phyloP scores from a whole-genome alignment of 2,329 filamentous ascomycete species.

The Cordyceps javanica region DNA sequence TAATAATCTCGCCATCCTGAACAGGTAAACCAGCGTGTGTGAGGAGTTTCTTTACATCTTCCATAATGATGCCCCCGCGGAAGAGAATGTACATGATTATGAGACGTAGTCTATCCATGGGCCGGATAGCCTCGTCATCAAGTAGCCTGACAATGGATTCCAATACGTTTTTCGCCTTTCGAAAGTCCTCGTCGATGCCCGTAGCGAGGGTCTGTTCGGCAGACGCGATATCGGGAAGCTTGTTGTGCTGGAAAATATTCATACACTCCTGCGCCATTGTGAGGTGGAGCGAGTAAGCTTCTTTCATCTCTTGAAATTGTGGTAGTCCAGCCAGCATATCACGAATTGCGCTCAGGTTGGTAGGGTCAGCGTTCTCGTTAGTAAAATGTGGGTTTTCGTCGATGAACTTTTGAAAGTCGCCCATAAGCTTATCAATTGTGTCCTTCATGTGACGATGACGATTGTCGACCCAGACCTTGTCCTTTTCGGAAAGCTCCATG shows the following conservation, averaged over 20 bases:
- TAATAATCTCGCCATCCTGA: constrained; percentile 64
- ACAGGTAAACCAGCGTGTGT: constrained; percentile 74
- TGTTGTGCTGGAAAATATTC: constrained; percentile 81
- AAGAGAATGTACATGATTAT: constrained; percentile 83
- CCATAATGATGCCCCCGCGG: constrained; percentile 73
- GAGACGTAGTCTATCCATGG: constrained; percentile 73
- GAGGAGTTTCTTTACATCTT: constrained; percentile 79
- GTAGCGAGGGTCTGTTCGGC: constrained; percentile 89
- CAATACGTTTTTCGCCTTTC: constrained; percentile 82
- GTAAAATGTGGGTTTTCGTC: constrained; percentile 89
- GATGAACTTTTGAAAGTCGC: constrained; percentile 88
- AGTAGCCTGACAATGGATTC: constrained; percentile 82
- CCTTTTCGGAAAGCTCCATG: constrained; percentile 83
- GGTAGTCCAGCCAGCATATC: constrained; percentile 95
- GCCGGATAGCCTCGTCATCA: constrained; percentile 70
- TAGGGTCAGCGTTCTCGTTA: constrained; percentile 61
- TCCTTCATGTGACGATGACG: constrained; percentile 97
- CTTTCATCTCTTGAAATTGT: constrained; percentile 93
- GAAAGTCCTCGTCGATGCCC: constrained; percentile 85
- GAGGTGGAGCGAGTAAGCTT: constrained; percentile 87
- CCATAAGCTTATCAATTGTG: constrained; percentile 86
- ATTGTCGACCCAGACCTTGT: constrained; percentile 93
- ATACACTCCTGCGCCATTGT: constrained; percentile 98
- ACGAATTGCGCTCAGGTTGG: constrained; percentile 83
- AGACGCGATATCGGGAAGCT: constrained; percentile 78